Evolutionary conservation across 1,284 basidiomycete species (phyloP), one percentile per base, ranked within the genome.

Genomic region (Marasmius fiardii): DNA sequence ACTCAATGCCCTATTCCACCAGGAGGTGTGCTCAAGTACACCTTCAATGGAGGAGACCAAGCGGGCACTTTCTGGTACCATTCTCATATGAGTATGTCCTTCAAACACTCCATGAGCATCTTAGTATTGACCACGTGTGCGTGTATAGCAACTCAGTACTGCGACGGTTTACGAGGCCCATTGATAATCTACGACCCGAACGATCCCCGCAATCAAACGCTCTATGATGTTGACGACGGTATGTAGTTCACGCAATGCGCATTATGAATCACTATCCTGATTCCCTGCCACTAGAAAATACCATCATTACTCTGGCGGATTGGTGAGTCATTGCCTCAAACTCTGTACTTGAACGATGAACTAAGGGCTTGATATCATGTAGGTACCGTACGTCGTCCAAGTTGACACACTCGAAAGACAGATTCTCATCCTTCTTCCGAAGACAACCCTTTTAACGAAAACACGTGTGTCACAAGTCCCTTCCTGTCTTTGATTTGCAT

Each of bases 161-260:
- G 74, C 51, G 75, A 77, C 56, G 75, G 77, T 45, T 64, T 76
- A 45, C 69, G 79, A 48, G 77, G 78, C 0, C 68, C 74, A 0
- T 54, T 77, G 26, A 64, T 79, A 3, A 67, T 78, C 35, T 77
- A 78, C 50, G 77, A 78, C 58, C 73, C 69, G 1, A 8, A 74
- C 1, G 78, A 80, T 56, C 77, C 78, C 26, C 67, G 68, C n/a
- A n/a, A n/a, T 49, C 54, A 54, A 16, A 4, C 60, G 11, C 51
- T 76, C 37, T 79, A 80, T 57, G 75, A 78, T 54, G 60, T 79
- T 31, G 78, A 80, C 53, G 66, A 81, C 59, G 75, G 77, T 79
- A 28, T 39, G 72, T 58, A 37, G 33, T 4, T 16, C 26, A 10
- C 39, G 41, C 7, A 35, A 10, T 43, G 21, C 26, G 49, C 21